Evolutionary conservation across 108 stramenopile species (phyloP).

Genomic region (Poteriospumella lacustris): DNA sequence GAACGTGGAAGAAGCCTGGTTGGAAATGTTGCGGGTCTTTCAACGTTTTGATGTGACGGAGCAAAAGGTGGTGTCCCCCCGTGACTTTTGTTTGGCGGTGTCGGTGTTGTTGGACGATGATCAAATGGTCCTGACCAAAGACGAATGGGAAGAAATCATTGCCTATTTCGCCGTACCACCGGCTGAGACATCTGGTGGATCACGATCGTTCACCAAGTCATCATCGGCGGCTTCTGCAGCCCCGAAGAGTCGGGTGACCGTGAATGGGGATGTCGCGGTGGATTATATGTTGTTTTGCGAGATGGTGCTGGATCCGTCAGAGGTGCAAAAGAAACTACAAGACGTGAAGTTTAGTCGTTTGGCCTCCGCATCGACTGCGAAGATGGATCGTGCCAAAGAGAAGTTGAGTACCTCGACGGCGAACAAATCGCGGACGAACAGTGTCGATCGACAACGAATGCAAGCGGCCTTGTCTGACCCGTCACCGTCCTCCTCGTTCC

Average conservation of each 20-base stretch:
- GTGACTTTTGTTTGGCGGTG: constrained; percentile 21
- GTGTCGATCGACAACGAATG: no score
- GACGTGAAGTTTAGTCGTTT: no score
- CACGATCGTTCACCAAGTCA: background rate
- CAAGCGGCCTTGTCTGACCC: no score
- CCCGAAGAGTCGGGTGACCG: background rate
- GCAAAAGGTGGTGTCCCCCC: background rate
- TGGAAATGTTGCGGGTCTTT: background rate
- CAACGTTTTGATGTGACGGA: background rate
- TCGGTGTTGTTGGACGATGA: constrained; percentile 5
- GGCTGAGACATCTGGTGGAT: no score
- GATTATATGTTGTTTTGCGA: constrained; percentile 15
- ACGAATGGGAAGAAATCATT: background rate
- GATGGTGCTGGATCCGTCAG: background rate
- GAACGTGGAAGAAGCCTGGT: constrained; percentile 1
- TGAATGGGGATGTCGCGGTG: background rate
- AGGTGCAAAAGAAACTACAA: background rate
- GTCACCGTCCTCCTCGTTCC: no score
- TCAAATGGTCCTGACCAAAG: background rate
- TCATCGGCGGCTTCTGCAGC: background rate
- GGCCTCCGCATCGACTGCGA: no score
- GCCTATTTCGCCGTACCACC: no score
- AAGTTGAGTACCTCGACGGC: no score
- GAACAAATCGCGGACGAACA: no score
- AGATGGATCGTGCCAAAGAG: no score